Base-by-base conservation (phyloP, 768 basidiomycete genomes). In the Xerocomellus dryophilus region DNA sequence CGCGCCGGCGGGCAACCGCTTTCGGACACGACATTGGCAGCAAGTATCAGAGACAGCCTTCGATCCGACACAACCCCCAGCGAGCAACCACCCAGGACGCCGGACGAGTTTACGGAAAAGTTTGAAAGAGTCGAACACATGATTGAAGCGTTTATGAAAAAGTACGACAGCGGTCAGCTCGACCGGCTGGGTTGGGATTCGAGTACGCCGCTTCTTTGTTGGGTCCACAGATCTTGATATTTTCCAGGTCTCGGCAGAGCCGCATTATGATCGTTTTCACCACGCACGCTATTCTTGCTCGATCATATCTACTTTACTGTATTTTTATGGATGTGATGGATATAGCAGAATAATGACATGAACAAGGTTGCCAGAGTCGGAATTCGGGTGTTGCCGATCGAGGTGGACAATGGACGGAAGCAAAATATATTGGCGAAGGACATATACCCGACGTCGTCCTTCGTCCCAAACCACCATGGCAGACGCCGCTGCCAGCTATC, bases 171-270 rank as follows among this genome's bases (percentile, higher is more conserved):
- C 15, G 69, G 69, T 11, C 51, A 52, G 35, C 57, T 71, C 10
- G 50, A 11, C 25, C 36, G 21, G 4, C 50, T 71, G 5, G 70
- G 69, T 12, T 70, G 66, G 68, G 66, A 62, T 43, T 42, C 58
- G 17, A 61, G 68, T 71, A 17, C 48, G 63, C 54, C 20, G 2
- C 25, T 12, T 21, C 32, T 44, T 35, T 29, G 2, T 29, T 17
- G 8, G 2, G 32, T 14, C 23, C 23, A 25, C 6, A 18, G 25
- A 15, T 29, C 21, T 42, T 64, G 14, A 64, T n/a, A 5, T n/a
- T 18, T n/a, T 31, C 11, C 25, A 66, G 56, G 39, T 50, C 41
- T 45, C 18, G 12, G 23, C 36, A n/a, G 18, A 14, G 2, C 31
- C 18, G 10, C 11, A 18, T 17, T 43, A 8, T 65, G 50, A 67